Base-by-base conservation (phyloP, 2,329 filamentous ascomycete species). In the Phialophora chinensis region DNA sequence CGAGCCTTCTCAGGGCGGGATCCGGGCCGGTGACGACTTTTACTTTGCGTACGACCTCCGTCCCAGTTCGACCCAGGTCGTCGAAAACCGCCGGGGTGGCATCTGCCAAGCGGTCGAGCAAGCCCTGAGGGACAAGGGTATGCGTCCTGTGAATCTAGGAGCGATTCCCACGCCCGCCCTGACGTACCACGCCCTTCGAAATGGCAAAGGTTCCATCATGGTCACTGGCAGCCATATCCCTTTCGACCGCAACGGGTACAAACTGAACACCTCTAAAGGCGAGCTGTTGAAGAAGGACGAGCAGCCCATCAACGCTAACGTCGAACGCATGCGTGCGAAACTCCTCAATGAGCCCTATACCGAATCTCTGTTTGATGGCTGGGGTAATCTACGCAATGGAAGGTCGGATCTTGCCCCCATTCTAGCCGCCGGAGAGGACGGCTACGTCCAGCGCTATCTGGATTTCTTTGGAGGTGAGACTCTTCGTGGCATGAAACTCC, bases 141-240 rank as follows among this genome's bases (percentile, higher is more conserved):
- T 77, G 74, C 69, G 57, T 2, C 69, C 75, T 12, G 70, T 76
- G 63, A 76, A 75, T 35, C 68, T 77, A 8, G 75, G 75, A 17
- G 74, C 73, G 1, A 77, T 77, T 17, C 75, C 75, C 8, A 77
- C 75, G 7, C 75, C 75, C 1, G 75, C 75, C 20, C 67, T 77
- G 2, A 75, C 75, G 0, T 74, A 64, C 57, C 75, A 68, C 59
- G 75, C 75, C 25, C 69, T 77, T 8, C 65, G 70, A 29, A 66
- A 73, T 33, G 72, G 65, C 5, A 77, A 77, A 65, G 75, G 75
- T 5, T 76, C 74, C 63, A 76, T 77, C 38, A 77, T 77, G 75
- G 75, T 77, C 33, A 77, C 75, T 3, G 75, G 75, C 4, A 77
- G 75, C 61, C 75, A 77, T 57, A 77, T 77, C 53, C 75, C 75